phyloP scores from a whole-genome alignment of 768 basidiomycete genomes.

The Nidularia sp. region DNA sequence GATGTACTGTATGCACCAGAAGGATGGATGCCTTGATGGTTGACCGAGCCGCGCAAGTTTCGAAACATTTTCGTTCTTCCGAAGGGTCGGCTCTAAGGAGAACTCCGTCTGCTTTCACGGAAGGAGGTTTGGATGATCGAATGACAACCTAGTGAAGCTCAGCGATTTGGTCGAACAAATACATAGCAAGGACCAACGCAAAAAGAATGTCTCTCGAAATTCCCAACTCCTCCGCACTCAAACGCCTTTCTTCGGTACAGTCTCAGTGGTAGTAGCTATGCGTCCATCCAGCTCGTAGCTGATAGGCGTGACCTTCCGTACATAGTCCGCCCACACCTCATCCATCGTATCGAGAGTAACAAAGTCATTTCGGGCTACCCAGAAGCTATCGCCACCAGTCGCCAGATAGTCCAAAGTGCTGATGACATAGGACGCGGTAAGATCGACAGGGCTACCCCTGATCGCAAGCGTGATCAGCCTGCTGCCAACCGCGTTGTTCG shows the following conservation, averaged over 20 bases:
- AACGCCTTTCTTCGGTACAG: slow-evolving; percentile 12
- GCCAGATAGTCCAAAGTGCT: slow-evolving; percentile 30
- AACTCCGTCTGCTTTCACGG: no score
- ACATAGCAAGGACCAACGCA: no score
- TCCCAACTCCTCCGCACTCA: background rate
- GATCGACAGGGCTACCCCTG: slow-evolving; percentile 18
- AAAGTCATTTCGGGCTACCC: slow-evolving; percentile 18
- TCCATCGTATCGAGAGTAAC: slow-evolving; percentile 27
- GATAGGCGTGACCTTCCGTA: slow-evolving; percentile 16
- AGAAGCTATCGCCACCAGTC: slow-evolving; percentile 30
- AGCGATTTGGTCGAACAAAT: no score
- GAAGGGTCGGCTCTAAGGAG: no score
- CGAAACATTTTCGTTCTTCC: no score
- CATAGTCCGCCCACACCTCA: slow-evolving; percentile 24
- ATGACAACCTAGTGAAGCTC: no score
- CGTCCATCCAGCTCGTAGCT: slow-evolving; percentile 17
- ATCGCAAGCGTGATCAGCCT: slow-evolving; percentile 24
- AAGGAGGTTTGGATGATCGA: no score
- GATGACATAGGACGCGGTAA: slow-evolving; percentile 20
- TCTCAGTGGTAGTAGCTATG: slow-evolving; percentile 15
- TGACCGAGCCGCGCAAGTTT: no score
- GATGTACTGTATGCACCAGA: no score
- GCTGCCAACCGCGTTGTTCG: slow-evolving; percentile 17
- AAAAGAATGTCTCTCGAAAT: no score
- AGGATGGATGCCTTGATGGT: no score